Evolutionary conservation across 495 filamentous ascomycete species (phyloP).

Genomic region (Tuber aestivum): DNA sequence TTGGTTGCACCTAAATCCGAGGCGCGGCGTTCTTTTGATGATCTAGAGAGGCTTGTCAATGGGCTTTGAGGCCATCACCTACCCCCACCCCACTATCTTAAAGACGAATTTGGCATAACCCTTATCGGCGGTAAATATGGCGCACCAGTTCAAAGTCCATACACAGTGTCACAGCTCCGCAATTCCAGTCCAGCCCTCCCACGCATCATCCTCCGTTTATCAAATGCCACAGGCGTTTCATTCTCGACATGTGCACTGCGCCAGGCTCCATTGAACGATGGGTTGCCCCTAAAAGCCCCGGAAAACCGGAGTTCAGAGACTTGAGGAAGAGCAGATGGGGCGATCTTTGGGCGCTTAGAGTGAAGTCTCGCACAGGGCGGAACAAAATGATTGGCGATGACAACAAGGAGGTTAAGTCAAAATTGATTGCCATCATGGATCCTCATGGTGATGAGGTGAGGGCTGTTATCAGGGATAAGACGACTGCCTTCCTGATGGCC

Average conservation of each 20-base stretch:
- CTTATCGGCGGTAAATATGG: constrained; percentile 15
- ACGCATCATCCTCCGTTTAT: constrained; percentile 67
- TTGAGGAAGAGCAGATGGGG: constrained; percentile 87
- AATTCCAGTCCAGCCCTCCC: constrained; percentile 62
- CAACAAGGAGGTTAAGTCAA: constrained; percentile 15
- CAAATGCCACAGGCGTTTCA: constrained; percentile 84
- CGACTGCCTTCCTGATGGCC: background rate
- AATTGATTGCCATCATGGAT: constrained; percentile 35
- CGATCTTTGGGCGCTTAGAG: constrained; percentile 90
- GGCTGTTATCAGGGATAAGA: constrained; percentile 36
- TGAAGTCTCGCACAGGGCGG: constrained; percentile 68
- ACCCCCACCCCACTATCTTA: constrained; percentile 70
- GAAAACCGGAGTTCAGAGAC: constrained; percentile 75
- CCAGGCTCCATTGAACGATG: constrained; percentile 80
- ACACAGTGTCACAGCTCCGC: constrained; percentile 42
- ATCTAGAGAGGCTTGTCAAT: constrained; percentile 59
- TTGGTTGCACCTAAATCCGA: constrained; percentile 76
- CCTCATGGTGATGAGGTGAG: constrained; percentile 31
- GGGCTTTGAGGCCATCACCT: constrained; percentile 86
- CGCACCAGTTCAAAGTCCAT: constrained; percentile 31
- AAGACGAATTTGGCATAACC: constrained; percentile 44
- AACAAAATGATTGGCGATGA: constrained; percentile 50
- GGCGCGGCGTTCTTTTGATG: constrained; percentile 60
- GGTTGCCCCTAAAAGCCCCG: constrained; percentile 78
- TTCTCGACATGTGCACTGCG: constrained; percentile 84